Base-by-base conservation (phyloP, 495 filamentous ascomycete species). In the Penicillium silybi region DNA sequence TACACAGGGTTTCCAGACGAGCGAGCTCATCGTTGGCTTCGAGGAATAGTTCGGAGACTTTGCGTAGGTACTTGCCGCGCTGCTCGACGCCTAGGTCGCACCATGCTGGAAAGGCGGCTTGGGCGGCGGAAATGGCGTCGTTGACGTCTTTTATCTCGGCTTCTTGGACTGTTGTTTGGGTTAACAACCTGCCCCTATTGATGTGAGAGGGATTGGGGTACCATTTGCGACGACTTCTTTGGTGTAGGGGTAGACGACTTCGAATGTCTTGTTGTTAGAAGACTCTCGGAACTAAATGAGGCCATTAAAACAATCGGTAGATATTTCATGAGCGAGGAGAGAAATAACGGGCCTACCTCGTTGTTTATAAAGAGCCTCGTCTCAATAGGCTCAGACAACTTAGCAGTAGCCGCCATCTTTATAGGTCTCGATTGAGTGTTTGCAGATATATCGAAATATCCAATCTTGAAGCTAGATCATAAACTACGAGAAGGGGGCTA, bases 71-170 rank as follows among this genome's bases (percentile, higher is more conserved):
- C 0, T 50, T 54, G 17, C 65, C 75, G 11, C 82, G 73, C 40
- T 72, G 52, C 35, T 17, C 75, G 68, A 29, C 67, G 50, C 56
- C 71, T 15, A 81, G 68, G 7, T 72, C 72, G 2, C 73, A 74
- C 83, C 84, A 87, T n/a, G 72, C 65, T 17, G 79, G 79, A 56
- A 83, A 81, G 8, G 85, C 82, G 5, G 73, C 73, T 43, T 77
- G 73, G 35, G 83, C 85, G 8, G 83, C 77, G 2, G 73, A 70
- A 5, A 86, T 80, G 25, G 84, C 83, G 6, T 64, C 62, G 62
- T 86, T 71, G 50, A 80, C 76, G 50, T 88, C 82, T n/a, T 75
- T 51, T 25, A 63, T 59, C 18, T 64, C 71, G 10, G 81, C 79
- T 57, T 77, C 72, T 41, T 73, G 66, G 44, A 81, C 67, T 67